Evolutionary conservation across 768 basidiomycete genomes (phyloP).

Genomic region (Podaxis sp.): DNA sequence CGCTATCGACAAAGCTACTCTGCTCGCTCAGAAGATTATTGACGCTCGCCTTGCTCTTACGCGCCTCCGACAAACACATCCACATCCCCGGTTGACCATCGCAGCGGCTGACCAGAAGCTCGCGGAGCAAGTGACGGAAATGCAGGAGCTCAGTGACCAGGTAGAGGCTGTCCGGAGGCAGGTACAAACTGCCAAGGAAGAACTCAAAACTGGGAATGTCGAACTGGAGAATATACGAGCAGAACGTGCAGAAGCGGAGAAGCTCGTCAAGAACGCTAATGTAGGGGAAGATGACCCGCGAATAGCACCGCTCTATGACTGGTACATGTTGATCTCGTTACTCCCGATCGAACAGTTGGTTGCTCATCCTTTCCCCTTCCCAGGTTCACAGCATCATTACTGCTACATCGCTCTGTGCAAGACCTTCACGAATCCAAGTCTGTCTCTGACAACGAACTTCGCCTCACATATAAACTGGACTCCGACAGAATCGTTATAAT

Average conservation of each 20-base stretch:
- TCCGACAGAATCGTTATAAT: constrained; percentile 37
- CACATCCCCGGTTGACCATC: constrained; percentile 77
- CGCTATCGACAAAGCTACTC: constrained; percentile 51
- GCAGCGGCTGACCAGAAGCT: constrained; percentile 72
- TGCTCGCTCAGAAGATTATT: constrained; percentile 74
- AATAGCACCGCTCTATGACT: constrained; percentile 65
- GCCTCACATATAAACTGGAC: constrained; percentile 60
- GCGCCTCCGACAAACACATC: constrained; percentile 78
- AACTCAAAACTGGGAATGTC: constrained; percentile 53
- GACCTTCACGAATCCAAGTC: constrained; percentile 58
- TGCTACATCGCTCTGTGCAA: constrained; percentile 61
- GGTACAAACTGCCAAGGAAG: constrained; percentile 56
- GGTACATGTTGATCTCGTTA: constrained; percentile 40
- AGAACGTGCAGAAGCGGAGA: constrained; percentile 70
- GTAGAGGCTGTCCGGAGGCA: constrained; percentile 51
- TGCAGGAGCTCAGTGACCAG: constrained; percentile 74
- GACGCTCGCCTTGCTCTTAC: constrained; percentile 80
- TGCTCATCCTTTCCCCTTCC: neutral
- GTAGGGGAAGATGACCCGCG: constrained; percentile 65
- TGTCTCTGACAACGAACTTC: constrained; percentile 75
- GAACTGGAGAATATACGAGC: constrained; percentile 60
- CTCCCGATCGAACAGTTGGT: neutral
- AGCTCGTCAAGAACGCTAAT: constrained; percentile 56
- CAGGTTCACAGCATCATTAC: constrained; percentile 73
- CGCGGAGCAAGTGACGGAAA: constrained; percentile 72